These are phyloP conservation scores for Globisporangium paroecandrum DNA, from an alignment of 352 stramenopile genomes.

Conservation along the genomic window DNA sequence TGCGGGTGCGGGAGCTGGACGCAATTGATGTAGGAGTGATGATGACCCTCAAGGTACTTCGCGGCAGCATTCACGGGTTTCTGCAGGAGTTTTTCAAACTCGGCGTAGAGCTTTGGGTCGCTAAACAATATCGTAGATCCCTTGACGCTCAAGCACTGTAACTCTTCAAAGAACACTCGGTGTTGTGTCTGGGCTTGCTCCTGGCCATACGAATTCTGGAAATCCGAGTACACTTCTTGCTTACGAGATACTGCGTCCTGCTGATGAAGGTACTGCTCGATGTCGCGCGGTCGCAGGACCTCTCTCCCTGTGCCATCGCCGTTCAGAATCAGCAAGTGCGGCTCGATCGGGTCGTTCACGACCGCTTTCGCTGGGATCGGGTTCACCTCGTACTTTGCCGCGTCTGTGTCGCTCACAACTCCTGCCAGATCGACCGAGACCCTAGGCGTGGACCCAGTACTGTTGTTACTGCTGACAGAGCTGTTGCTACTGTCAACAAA, in stretches of 20 bases:
- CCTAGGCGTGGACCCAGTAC: slow-evolving; percentile 9
- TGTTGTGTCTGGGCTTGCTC: not conserved
- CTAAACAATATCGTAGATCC: slow-evolving; percentile 25
- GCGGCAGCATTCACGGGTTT: slow-evolving; percentile 40
- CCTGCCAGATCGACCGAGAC: slow-evolving; percentile 57
- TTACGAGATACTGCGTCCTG: not conserved
- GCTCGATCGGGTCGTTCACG: slow-evolving; percentile 76
- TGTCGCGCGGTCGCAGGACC: slow-evolving; percentile 50
- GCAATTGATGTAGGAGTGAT: slow-evolving; percentile 17
- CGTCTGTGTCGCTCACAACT: slow-evolving; percentile 49
- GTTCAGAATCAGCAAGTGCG: slow-evolving; percentile 66
- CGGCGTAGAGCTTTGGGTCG: slow-evolving; percentile 32
- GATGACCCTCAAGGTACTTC: slow-evolving; percentile 26
- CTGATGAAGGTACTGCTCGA: slow-evolving; percentile 24
- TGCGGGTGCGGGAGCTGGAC: slow-evolving; percentile 16
- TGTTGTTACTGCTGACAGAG: not conserved
- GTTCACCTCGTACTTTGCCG: slow-evolving; percentile 42
- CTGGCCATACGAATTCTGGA: slow-evolving; percentile 10
- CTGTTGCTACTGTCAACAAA: slow-evolving; percentile 22
- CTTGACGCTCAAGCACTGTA: not conserved
- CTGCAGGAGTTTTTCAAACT: slow-evolving; percentile 32
- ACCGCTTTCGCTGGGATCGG: slow-evolving; percentile 53
- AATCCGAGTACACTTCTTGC: slow-evolving; percentile 1
- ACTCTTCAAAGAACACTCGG: slow-evolving; percentile 14
- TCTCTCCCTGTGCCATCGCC: slow-evolving; percentile 68